Conservation (phyloP, 805 yeast genomes). For the Lipomyces chichibuensis region DNA sequence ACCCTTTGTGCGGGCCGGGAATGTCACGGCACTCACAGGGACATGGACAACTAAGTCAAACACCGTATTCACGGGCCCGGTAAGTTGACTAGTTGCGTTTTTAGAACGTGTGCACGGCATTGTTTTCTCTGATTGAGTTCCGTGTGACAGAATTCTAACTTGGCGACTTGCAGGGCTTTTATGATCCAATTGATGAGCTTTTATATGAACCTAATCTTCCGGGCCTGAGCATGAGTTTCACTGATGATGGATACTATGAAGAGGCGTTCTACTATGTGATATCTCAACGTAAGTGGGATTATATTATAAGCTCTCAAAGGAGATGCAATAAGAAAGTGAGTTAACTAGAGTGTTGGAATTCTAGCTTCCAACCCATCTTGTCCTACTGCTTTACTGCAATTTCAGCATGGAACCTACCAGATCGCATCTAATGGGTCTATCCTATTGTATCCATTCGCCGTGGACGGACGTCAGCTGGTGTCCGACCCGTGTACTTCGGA, state of each 20-base stretch:
- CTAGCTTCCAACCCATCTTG: constrained; percentile 68
- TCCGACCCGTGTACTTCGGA: constrained; percentile 78
- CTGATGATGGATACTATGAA: constrained; percentile 88
- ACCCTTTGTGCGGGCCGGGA: background rate
- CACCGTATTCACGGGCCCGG: constrained; percentile 94
- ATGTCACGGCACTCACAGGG: constrained; percentile 50
- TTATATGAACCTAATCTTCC: constrained; percentile 95
- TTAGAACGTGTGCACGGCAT: background rate
- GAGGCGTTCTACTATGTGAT: constrained; percentile 82
- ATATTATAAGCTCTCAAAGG: background rate
- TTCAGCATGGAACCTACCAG: constrained; percentile 85
- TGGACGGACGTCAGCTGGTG: constrained; percentile 90
- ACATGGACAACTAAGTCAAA: constrained; percentile 96
- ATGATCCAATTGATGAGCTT: constrained; percentile 93
- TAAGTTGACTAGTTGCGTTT: constrained; percentile 24
- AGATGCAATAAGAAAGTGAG: background rate
- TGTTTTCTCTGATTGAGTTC: too few species aligned
- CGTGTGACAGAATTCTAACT: background rate
- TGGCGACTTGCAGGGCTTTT: constrained; percentile 53
- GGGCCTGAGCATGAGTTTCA: constrained; percentile 90
- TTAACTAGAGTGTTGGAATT: background rate
- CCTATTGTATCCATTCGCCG: constrained; percentile 68
- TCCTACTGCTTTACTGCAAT: constrained; percentile 78
- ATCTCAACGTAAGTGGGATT: constrained; percentile 54
- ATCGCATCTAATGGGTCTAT: constrained; percentile 67